phyloP scores from a whole-genome alignment of 148 eudicot species.

The Diospyros kaki region DNA sequence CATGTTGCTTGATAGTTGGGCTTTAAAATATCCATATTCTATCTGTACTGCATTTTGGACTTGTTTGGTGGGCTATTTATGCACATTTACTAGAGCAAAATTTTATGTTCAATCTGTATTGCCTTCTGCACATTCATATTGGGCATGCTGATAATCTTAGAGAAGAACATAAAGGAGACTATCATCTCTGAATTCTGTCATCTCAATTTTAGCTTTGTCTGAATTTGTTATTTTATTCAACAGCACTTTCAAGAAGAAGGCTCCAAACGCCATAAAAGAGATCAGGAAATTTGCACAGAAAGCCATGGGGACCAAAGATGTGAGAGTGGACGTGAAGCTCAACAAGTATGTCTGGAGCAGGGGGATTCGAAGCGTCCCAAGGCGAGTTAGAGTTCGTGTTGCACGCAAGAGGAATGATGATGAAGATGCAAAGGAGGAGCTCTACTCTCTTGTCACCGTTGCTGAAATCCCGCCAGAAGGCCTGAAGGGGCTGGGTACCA shows the following conservation, averaged over 20 bases:
- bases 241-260: conserved; percentile 79
- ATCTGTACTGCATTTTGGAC: too few species aligned
- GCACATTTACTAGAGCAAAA: too few species aligned
- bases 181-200: too few species aligned
- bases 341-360: conserved; percentile 67
- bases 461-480: conserved; percentile 59
- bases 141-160: too few species aligned
- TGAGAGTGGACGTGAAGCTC: conserved; percentile 60
- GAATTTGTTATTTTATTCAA: not conserved
- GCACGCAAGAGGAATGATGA: conserved; percentile 67
- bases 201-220: too few species aligned
- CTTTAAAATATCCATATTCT: too few species aligned
- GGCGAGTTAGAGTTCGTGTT: conserved; percentile 50
- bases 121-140: too few species aligned
- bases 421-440: conserved; percentile 75
- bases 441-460: conserved; percentile 65
- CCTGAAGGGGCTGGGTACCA: conserved; percentile 57
- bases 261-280: conserved; percentile 64
- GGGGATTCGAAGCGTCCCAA: conserved; percentile 59
- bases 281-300: conserved; percentile 56
- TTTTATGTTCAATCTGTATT: too few species aligned
- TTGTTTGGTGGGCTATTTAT: too few species aligned
- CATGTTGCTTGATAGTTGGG: too few species aligned
- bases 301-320: conserved; percentile 64
- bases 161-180: too few species aligned